A percentile compares a stretch with the other conserved stretches of the same genome.
phyloP scores from a whole-genome alignment of 73 alveolate species.

The Symbiodinium natans region DNA sequence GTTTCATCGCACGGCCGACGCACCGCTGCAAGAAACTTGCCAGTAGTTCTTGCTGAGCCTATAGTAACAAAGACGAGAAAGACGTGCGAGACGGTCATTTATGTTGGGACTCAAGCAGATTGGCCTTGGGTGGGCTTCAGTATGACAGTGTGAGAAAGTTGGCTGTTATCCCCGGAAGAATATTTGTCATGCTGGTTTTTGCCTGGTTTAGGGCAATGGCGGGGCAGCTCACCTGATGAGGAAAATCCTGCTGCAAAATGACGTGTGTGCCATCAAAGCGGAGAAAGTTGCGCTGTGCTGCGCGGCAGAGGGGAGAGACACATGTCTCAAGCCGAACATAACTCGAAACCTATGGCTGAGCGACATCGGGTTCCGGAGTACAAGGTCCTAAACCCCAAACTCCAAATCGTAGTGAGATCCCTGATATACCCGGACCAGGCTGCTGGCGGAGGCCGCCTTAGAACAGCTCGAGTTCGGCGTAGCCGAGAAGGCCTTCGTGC shows the following conservation, averaged over 20 bases:
- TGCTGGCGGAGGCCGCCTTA: constrained; percentile 98
- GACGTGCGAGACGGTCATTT: neutral
- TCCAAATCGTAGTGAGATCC: no score
- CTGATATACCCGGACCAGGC: constrained; percentile 93
- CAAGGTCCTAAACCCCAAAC: no score
- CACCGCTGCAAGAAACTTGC: no score
- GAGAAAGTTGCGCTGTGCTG: neutral
- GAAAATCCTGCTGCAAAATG: neutral
- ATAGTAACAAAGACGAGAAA: no score
- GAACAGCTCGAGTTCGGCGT: constrained; percentile 98
- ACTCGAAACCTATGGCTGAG: neutral
- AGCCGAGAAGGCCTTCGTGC: constrained; percentile 98
- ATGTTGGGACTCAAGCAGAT: neutral
- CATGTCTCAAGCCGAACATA: neutral
- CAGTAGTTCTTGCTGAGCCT: no score
- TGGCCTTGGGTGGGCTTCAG: neutral
- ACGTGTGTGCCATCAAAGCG: neutral
- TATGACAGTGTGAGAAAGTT: neutral
- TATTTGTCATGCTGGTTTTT: neutral
- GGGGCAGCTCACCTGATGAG: neutral
- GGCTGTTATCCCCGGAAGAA: no score
- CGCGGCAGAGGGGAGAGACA: neutral
- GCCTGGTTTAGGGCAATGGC: neutral
- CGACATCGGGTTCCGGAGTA: neutral
- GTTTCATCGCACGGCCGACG: no score